Evolutionary conservation across 768 basidiomycete species (phyloP).

Genomic region (Heimioporus sp.): DNA sequence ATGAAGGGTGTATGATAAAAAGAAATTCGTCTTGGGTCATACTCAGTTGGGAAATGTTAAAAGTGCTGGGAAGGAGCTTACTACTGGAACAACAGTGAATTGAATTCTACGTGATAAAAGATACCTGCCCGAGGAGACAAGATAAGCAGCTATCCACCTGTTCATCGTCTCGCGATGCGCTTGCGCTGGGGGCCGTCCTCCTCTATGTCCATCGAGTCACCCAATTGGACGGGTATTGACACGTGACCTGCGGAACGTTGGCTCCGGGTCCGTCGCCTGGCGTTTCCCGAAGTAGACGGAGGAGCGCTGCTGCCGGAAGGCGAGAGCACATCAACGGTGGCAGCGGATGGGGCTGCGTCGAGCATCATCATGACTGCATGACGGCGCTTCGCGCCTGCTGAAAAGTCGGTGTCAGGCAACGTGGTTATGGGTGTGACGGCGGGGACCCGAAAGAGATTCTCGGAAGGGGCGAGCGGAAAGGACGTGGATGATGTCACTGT

Average conservation of each 20-base stretch:
- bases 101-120: slow-evolving; percentile 7
- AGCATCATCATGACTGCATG: slow-evolving; percentile 80
- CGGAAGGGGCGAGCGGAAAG: slow-evolving; percentile 26
- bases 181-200: slow-evolving; percentile 77
- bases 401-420: slow-evolving; percentile 34
- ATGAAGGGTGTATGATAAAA: neutral
- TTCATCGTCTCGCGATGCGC: slow-evolving; percentile 61
- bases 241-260: slow-evolving; percentile 36
- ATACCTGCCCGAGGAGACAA: neutral
- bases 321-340: slow-evolving; percentile 35
- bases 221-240: slow-evolving; percentile 39
- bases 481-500: slow-evolving; percentile 14
- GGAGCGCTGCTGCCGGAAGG: slow-evolving; percentile 35
- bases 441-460: slow-evolving; percentile 29
- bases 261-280: slow-evolving; percentile 58
- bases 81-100: neutral
- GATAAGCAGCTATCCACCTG: neutral
- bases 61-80: no score
- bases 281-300: slow-evolving; percentile 27
- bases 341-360: slow-evolving; percentile 47
- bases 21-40: neutral
- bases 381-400: slow-evolving; percentile 67
- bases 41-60: no score
- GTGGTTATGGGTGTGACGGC: slow-evolving; percentile 28
- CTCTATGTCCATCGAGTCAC: slow-evolving; percentile 71